Base-by-base conservation (phyloP, 805 yeast genomes). In the Suhomyces pyralidae region DNA sequence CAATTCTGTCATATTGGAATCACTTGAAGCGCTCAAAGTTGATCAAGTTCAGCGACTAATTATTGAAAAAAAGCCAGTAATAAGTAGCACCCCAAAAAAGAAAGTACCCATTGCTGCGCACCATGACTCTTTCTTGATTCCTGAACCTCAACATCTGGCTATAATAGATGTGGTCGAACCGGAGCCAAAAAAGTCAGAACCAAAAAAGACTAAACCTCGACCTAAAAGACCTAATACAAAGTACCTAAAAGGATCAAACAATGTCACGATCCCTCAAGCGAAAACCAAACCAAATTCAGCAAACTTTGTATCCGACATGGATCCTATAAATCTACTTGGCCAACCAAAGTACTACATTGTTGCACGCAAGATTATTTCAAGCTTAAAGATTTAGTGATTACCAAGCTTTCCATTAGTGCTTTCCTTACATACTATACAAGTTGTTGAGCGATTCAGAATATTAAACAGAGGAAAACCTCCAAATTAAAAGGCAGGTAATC, bases 281-380 rank as follows among this genome's bases (percentile, higher is more conserved):
- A 38, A 38, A 38, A 5, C 24, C 7, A 19, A 19, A 1, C 42
- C 42, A 6, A 19, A 17, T 9, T 8, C 15, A 30, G n/a, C 34
- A 7, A 32, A 2, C 5, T n/a, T 15, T 6, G 17, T 32, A n/a
- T n/a, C 36, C 30, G 38, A 15, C 6, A 49, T 44, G 36, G 62
- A 59, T 38, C 61, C 62, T 8, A 55, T 59, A 5, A 52, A 58
- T 34, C 51, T 59, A 7, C 34, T 59, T 17, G 26, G 42, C 5
- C 19, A 34, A n/a, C 44, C 22, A 5, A 25, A 43, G 6, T 51
- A 25, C 53, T n/a, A 20, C 28, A 9, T 47, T 20, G 17, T 38
- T 34, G 48, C 40, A 25, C 38, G 36, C 26, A 51, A 46, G 43
- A 34, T 51, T 6, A 8, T 6, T 1, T 8, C 19, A 15, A 32